Evolutionary conservation across 495 filamentous ascomycete species (phyloP), one percentile per base, ranked within the genome.

Genomic region (Paragyromitra xinjiangensis): DNA sequence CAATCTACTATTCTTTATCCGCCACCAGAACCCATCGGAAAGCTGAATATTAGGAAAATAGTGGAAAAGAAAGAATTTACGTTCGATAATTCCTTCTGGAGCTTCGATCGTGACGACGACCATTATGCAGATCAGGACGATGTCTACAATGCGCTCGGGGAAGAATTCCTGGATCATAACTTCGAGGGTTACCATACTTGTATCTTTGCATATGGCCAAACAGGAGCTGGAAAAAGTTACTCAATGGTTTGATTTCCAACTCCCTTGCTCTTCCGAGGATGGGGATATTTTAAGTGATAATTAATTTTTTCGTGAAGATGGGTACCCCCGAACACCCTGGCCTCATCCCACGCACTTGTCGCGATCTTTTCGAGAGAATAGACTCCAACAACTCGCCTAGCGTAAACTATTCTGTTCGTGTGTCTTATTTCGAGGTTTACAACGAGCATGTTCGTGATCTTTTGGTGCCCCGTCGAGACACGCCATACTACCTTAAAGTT

Each of bases 151-250:
- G 90, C 90, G 42, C 87, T 99, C 5, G 95, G 96, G 44, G 95
- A 98, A 82, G 96, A 98, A 77, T 98, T 98, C 73, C 87, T 99
- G 65, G 96, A 99, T 83, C 96, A 98, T 86, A 99, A 99, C 84
- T 99, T 99, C 77, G 95, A 98, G 81, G 95, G 95, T 71, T 99
- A 98, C 84, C 94, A 99, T 84, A 99, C 95, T 0, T 99, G 95
- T 82, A 98, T 99, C 75, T 98, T 99, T 81, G 96, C 95, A 56
- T 99, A 99, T 80, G 79, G 95, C 16, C 95, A 99, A 86, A 99
- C 95, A 0, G 95, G 95, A 22, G 96, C 95, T 1, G 95, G 95
- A 24, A 99, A 99, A 85, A 94, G 91, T 83, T 99, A 98, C 84
- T 97, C 95, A 19, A 98, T 99, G 96, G 77, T 79, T 67, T 22